Conservation (phyloP, 306 rosid genomes). For the Cyclanthera cordifolia region DNA sequence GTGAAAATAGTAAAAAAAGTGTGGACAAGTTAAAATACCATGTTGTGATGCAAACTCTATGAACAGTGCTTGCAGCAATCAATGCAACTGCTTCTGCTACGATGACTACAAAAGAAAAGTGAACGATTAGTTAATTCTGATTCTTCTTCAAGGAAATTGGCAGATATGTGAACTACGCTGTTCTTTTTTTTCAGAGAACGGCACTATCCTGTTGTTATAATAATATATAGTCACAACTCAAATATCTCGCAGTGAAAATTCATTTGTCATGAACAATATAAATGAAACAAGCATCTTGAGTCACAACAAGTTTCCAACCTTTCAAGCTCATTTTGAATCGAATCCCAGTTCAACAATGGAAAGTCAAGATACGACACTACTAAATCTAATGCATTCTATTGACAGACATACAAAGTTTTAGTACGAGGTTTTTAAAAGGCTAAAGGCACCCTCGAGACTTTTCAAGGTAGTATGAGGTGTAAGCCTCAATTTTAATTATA, state of each 20-base stretch:
- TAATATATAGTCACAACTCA: not conserved
- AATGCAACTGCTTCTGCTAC: constrained; percentile 69
- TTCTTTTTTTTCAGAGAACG: no score
- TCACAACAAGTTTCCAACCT: not conserved
- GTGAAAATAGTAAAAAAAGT: not conserved
- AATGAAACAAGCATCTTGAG: not conserved
- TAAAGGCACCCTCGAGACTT: no score
- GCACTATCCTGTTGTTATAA: not conserved
- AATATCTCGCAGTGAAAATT: not conserved
- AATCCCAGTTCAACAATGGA: not conserved
- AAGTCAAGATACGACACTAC: not conserved
- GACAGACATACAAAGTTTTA: no score
- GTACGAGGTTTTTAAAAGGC: no score
- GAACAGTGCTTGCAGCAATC: constrained; percentile 85
- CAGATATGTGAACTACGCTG: no score
- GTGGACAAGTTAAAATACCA: constrained; percentile 36
- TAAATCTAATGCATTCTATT: not conserved
- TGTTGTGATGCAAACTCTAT: constrained; percentile 82
- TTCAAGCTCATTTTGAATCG: not conserved
- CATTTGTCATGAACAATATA: not conserved
- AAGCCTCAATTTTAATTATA: no score
- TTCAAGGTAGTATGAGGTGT: no score
- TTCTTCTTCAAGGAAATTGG: not conserved
- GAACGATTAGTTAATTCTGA: not conserved
- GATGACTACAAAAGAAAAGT: constrained; percentile 38